Evolutionary conservation across 805 yeast species (phyloP), one percentile per base, ranked within the genome.

Genomic region (Debaryomyces maramus): DNA sequence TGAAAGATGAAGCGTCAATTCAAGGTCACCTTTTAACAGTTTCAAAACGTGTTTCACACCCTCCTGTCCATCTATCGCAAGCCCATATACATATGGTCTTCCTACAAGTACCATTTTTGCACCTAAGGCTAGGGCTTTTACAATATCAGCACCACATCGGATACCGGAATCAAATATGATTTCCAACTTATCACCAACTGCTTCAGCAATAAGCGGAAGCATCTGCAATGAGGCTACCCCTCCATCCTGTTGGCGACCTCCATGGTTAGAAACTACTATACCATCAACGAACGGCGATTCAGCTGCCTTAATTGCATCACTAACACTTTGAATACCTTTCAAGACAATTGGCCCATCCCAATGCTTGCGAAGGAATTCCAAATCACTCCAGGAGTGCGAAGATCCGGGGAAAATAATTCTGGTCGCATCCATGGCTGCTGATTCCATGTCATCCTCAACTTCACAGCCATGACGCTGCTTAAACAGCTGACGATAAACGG

Each of bases 231-330:
- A 83, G 0, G 95, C 79, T 13, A 86, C 73, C 1, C 95, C 72
- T 52, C 78, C 85, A 63, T 88, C 96, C 42, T 88, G 67, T 62
- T 88, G 96, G 45, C 96, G 73, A 35, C 96, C 96, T 45, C 96
- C 96, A 61, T 88, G 96, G 56, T 88, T 88, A 2, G 95, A 86
- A 35, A 88, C 52, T 4, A 88, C 85, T 14, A 88, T 83, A 31
- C 90, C 95, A 24, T 80, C 76, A 19, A 77, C 74, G 3, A 93
- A 93, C 11, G 11, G 11, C 47, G 72, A 60, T 48, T 85, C 82
- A 6, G 78, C 80, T 0, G 96, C 96, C 49, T 65, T 61, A 13
- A 86, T 58, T 0, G 85, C 88, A 56, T 88, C 96, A 47, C 85
- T 93, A 33, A 77, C 78, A 22, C 90, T 67, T 61, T 86, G 95